phyloP scores from a whole-genome alignment of 1,139 yeast genomes.

The Debaryomyces sp. region DNA sequence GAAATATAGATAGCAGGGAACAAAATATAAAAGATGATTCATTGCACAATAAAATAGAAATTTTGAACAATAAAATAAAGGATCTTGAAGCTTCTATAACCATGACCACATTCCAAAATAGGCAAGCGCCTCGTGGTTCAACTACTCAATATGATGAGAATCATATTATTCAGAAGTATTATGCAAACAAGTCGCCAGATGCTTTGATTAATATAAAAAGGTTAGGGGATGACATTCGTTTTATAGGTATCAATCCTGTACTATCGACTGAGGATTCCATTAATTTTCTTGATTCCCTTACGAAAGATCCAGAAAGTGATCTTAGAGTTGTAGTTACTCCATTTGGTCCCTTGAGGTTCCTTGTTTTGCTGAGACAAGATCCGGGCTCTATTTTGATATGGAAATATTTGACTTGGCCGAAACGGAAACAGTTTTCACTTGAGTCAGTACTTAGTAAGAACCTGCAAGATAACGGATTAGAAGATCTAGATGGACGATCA shows the following conservation, averaged over 20 bases:
- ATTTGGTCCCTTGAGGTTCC: conserved; percentile 7
- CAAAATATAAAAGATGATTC: background rate
- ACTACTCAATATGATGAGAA: background rate
- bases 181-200: too few species aligned
- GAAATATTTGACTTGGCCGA: background rate
- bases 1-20: background rate
- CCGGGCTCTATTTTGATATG: conserved; percentile 7
- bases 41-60: background rate
- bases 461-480: conserved; percentile 7
- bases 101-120: background rate
- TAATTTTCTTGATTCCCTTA: background rate
- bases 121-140: background rate
- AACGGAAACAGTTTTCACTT: background rate
- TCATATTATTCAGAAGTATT: too few species aligned
- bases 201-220: background rate
- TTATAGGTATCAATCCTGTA: conserved; percentile 4
- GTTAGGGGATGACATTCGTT: background rate
- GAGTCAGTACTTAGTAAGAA: background rate
- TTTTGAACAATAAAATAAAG: background rate
- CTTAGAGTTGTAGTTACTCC: background rate
- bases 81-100: conserved; percentile 3
- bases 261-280: too few species aligned
- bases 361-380: conserved; percentile 9
- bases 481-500: conserved; percentile 10
- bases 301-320: background rate